Base-by-base conservation (phyloP, 1,139 yeast genomes). In the Debaryomyces psychrophilus region DNA sequence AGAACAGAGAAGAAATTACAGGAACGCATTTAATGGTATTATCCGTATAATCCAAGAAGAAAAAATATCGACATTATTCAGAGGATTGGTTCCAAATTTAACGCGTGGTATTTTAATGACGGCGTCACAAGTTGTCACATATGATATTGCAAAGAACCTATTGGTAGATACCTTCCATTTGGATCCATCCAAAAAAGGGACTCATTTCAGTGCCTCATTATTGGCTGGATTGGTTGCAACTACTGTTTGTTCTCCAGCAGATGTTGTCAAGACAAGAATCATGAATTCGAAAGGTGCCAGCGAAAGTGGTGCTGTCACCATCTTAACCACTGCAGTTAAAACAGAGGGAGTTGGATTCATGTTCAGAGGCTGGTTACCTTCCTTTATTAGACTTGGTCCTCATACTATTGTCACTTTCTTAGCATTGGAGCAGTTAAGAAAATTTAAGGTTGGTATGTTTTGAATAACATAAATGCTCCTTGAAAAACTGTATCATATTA, bases 361-460 rank as follows among this genome's bases (percentile, higher is more conserved):
- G 83, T 89, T 89, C 65, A 76, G 96, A 65, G 96, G 96, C 20
- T 90, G 96, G 96, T 69, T 87, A 37, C 96, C 96, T 27, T 83
- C 95, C 25, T 90, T 90, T 62, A 80, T 89, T 8, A 81, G 96
- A 61, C 73, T 90, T 51, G 96, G 96, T 0, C 96, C 96, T 26
- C 95, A 89, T 57, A 90, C 97, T 0, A 87, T 90, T 52, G 82
- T 90, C 27, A 90, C 95, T 1, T 89, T 90, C 67, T 68, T 89
- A 54, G 95, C 84, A 2, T 77, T 88, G 52, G 95, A 88, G 63
- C 92, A 87, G 64, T 73, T 88, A 57, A 81, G 88, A 64, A 79
- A 80, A 58, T 76, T 65, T 57, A 74, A 64, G 57, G 53, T 83
- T 44, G 88, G 87, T 17, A 72, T 83, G 79, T 44, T 37, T 34